Conservation (phyloP, 2,329 filamentous ascomycete species). For the Beauveria asiatica region DNA sequence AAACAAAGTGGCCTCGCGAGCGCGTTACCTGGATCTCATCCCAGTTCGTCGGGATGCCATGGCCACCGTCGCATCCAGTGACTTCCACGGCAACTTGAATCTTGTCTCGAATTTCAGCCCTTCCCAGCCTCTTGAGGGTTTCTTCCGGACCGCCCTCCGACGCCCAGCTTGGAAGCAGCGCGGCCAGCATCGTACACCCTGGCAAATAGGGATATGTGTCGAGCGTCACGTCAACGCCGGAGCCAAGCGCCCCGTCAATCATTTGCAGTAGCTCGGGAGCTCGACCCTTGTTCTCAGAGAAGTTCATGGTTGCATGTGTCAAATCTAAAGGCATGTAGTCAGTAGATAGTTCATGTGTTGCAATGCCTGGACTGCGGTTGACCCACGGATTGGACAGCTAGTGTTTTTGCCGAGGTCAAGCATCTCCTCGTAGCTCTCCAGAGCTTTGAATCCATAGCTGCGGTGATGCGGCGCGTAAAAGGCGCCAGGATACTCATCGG, state of each 20-base stretch:
- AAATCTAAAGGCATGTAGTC: conserved; percentile 11
- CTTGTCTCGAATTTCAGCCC: conserved; percentile 15
- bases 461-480: conserved; percentile 20
- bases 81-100: conserved; percentile 17
- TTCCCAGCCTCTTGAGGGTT: conserved; percentile 15
- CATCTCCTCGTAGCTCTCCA: conserved; percentile 20
- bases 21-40: conserved; percentile 17
- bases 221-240: conserved; percentile 17
- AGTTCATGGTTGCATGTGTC: conserved; percentile 19
- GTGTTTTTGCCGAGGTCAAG: conserved; percentile 16
- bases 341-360: not conserved
- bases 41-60: conserved; percentile 21
- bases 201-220: conserved; percentile 19
- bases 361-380: too few species aligned
- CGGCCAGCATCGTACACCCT: conserved; percentile 17
- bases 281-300: conserved; percentile 18
- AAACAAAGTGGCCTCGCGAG: not conserved
- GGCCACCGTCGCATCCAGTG: conserved; percentile 18
- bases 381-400: conserved; percentile 18
- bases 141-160: conserved; percentile 17
- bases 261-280: conserved; percentile 16
- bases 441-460: conserved; percentile 17
- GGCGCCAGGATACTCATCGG: conserved; percentile 16
- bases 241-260: conserved; percentile 15
- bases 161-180: conserved; percentile 18